Evolutionary conservation across 1,284 basidiomycete species (phyloP), one percentile per base, ranked within the genome.

Genomic region (Schizophyllum amplum): DNA sequence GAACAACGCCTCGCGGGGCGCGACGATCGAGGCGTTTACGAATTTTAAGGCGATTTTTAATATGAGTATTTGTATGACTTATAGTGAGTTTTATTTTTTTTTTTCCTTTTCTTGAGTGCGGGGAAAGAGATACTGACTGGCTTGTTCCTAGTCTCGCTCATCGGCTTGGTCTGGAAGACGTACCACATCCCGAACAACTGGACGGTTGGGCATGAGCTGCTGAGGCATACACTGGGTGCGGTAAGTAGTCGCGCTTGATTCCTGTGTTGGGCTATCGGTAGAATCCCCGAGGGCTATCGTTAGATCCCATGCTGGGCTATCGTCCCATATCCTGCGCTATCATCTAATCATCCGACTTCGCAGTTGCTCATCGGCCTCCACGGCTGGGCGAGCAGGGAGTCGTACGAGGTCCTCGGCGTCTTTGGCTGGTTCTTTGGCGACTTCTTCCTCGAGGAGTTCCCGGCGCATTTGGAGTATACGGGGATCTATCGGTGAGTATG

Each of bases 351-450:
- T 53, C 21, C 57, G 53, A 4, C 25, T 33, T 48, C 52, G 5
- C 61, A 94, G 91, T 75, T 94, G 13, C 79, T 99, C 50, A 82
- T 99, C 52, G 87, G 84, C 0, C 75, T 99, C 27, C 95, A 99
- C 66, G 68, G 92, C 26, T 99, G 96, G 96, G 88, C 94, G 0
- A 89, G 92, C 1, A 79, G 83, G 62, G 94, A 94, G 59, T 92
- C 88, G 0, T 98, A 87, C 71, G 89, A 97, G 66, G 96, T 95
- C 17, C 81, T 99, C 0, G 96, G 96, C 5, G 83, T 91, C 51
- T 97, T 97, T 67, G 93, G 94, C 20, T 98, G 94, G 94, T 94
- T 96, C 73, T 98, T 95, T 65, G 93, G 93, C 22, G 96, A 99
- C 72, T 99, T 99, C 73, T 99, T 98, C 79, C 88, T 98, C 69